Evolutionary conservation across 2,329 filamentous ascomycete species (phyloP), one percentile per base, ranked within the genome.

Genomic region (Aureobasidium sp.): DNA sequence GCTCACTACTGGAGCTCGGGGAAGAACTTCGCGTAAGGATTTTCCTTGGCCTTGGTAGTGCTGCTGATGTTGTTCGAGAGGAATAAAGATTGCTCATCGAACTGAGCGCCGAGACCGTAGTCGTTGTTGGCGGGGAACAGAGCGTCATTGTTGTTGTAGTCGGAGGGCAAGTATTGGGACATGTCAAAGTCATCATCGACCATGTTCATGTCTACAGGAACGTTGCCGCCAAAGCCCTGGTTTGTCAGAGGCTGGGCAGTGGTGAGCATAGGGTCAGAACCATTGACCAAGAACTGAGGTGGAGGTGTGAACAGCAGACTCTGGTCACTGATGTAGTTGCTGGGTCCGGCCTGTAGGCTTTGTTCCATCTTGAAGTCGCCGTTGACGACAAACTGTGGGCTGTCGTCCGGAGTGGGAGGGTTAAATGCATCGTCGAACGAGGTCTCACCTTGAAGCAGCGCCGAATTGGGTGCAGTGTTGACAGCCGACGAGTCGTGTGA

Each of bases 351-450:
- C 6, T 64, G 48, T 38, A 36, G 33, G 10, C 20, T 23, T 23
- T 47, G 48, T 6, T 54, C 27, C 11, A 55, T 31, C 40, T 64
- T 64, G 50, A 64, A 64, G n/a, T 25, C 50, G 18, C 25, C 20
- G n/a, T 45, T 55, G 48, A 36, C 10, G 10, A 40, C 31, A 15
- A 60, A 54, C 3, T 54, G 62, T 42, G 51, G 48, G n/a, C 53
- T 65, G 61, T 91, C 85, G 69, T 88, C 84, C 4, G 64, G 58
- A 8, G 75, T 90, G 91, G 9, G 83, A 83, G 59, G 87, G 86
- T 71, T 88, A 88, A 59, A 85, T 25, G 77, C 78, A 62, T 82
- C 78, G 13, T 81, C 78, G 55, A 82, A 83, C 1, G 76, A 76
- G 54, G 74, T 80, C 51, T 71, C 71, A 64, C 73, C 71, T 59